Conservation (phyloP, 106 monocot species). For the Dendrobium officinale region DNA sequence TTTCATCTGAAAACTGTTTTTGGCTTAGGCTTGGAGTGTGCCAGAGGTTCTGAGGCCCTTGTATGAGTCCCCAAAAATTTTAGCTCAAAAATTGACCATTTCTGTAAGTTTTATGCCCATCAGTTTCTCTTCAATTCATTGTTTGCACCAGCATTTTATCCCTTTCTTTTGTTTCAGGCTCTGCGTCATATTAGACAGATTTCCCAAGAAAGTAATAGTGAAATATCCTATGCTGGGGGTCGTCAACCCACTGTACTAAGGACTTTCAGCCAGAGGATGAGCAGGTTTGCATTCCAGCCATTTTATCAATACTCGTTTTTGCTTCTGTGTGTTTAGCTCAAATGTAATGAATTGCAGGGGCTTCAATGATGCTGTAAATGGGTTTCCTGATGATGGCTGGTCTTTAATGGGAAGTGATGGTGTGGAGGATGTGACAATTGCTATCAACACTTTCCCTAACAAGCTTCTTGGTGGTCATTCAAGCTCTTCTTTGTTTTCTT, state of each 20-base stretch:
- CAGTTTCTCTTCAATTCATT: neutral
- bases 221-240: conserved; percentile 50
- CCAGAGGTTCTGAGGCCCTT: conserved; percentile 85
- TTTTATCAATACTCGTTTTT: neutral
- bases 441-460: conserved; percentile 36
- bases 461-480: conserved; percentile 32
- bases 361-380: conserved; percentile 76
- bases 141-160: neutral
- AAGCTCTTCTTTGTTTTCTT: conserved; percentile 22
- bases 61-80: conserved; percentile 71
- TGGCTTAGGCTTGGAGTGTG: conserved; percentile 66
- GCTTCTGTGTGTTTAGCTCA: neutral
- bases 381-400: conserved; percentile 48
- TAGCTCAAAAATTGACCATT: conserved; percentile 84
- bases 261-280: conserved; percentile 69
- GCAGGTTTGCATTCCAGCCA: conserved; percentile 31
- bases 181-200: conserved; percentile 72
- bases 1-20: neutral
- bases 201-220: conserved; percentile 62
- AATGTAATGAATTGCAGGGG: conserved; percentile 25
- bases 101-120: conserved; percentile 30
- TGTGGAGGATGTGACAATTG: conserved; percentile 46
- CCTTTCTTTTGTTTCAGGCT: conserved; percentile 33
- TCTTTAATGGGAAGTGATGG: conserved; percentile 48
- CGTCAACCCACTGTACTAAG: conserved; percentile 70